phyloP scores from a whole-genome alignment of 2,329 filamentous ascomycete species.

The Colletotrichum plurivorum region DNA sequence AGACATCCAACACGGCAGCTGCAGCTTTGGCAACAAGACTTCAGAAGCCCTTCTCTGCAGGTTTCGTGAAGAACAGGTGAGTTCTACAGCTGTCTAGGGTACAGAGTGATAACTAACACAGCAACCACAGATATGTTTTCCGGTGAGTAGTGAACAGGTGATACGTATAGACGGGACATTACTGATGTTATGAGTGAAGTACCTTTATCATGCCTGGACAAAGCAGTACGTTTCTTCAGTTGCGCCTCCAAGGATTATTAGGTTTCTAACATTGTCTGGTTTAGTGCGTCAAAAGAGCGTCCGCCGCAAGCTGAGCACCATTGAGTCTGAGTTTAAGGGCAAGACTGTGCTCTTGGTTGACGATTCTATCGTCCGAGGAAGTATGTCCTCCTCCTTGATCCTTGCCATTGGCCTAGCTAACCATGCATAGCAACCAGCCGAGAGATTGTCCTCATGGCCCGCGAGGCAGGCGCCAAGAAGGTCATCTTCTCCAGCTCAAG shows the following conservation, averaged over 20 bases:
- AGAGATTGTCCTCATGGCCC: constrained; percentile 78
- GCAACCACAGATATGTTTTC: constrained; percentile 74
- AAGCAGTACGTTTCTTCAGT: constrained; percentile 51
- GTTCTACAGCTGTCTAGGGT: constrained; percentile 48
- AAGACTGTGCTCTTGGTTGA: constrained; percentile 88
- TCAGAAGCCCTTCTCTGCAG: constrained; percentile 83
- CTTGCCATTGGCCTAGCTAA: too few species aligned
- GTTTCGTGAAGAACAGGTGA: constrained; percentile 91
- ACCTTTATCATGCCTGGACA: constrained; percentile 88
- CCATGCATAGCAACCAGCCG: constrained; percentile 68
- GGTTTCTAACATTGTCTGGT: constrained; percentile 43
- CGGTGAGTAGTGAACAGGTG: constrained; percentile 7
- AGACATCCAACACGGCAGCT: constrained; percentile 85
- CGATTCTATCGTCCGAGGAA: constrained; percentile 91
- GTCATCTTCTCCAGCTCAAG: constrained; percentile 88
- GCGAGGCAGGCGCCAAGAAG: constrained; percentile 85
- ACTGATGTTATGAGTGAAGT: constrained; percentile 48
- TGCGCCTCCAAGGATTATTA: not conserved
- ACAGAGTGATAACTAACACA: constrained; percentile 51
- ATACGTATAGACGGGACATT: not conserved
- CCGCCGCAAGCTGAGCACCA: constrained; percentile 89
- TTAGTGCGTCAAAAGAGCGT: constrained; percentile 83
- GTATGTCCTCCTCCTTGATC: too few species aligned
- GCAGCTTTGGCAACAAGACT: constrained; percentile 81
- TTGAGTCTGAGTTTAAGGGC: constrained; percentile 86